Base-by-base conservation (phyloP, 73 alveolate species). In the Diophrys appendiculata region DNA sequence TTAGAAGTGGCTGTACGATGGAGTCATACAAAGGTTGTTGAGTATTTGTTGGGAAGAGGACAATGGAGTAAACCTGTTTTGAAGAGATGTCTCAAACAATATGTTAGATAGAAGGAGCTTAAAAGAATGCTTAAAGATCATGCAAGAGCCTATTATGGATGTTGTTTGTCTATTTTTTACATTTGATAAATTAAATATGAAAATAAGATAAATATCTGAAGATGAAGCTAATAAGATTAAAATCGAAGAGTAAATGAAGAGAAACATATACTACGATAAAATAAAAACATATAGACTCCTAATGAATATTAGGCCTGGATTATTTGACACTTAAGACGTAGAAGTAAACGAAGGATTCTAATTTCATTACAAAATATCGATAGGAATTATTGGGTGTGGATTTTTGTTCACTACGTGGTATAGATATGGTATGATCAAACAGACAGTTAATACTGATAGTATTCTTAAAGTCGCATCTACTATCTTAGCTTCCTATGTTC, bases 401-500 rank as follows among this genome's bases (percentile, higher is more conserved):
- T n/a, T n/a, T n/a, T n/a, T n/a, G n/a, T n/a, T n/a, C n/a, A n/a
- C n/a, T n/a, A n/a, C n/a, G n/a, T n/a, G n/a, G n/a, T n/a, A n/a
- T n/a, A n/a, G n/a, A n/a, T n/a, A n/a, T n/a, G n/a, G n/a, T n/a
- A n/a, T n/a, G n/a, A n/a, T n/a, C n/a, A n/a, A n/a, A n/a, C n/a
- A n/a, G n/a, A n/a, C n/a, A n/a, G n/a, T n/a, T n/a, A n/a, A n/a
- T n/a, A n/a, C n/a, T n/a, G n/a, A n/a, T n/a, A n/a, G n/a, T n/a
- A n/a, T n/a, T n/a, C n/a, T n/a, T n/a, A n/a, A n/a, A n/a, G n/a
- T n/a, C n/a, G n/a, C n/a, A n/a, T n/a, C n/a, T n/a, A n/a, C n/a
- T n/a, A n/a, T 43, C 60, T 43, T 43, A 43, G 60, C 60, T 43
- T 43, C 60, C 60, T n/a, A n/a, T n/a, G n/a, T n/a, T n/a, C n/a